Conservation (phyloP, 2,329 filamentous ascomycete genomes). For the Fusarium dlaminii region DNA sequence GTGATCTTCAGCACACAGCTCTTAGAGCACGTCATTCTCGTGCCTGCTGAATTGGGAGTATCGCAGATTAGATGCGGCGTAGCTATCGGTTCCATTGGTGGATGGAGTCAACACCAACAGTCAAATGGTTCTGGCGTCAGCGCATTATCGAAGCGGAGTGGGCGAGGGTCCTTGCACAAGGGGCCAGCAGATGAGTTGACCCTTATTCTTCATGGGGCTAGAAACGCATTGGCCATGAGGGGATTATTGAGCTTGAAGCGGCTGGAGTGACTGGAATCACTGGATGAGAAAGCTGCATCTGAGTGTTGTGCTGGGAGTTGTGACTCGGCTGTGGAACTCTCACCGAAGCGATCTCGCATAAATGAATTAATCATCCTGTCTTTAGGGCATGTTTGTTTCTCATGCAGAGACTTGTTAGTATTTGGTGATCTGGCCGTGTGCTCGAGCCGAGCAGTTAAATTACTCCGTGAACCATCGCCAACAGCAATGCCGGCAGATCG, state of each 20-base stretch:
- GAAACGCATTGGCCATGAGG: slow-evolving; percentile 34
- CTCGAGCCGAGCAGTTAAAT: not conserved
- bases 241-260: slow-evolving; percentile 15
- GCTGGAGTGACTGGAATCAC: not conserved
- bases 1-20: not conserved
- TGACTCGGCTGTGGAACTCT: not conserved
- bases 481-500: slow-evolving; percentile 3
- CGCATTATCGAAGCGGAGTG: slow-evolving; percentile 25
- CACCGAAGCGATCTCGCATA: slow-evolving; percentile 8
- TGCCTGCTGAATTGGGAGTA: slow-evolving; percentile 5
- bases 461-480: not conserved
- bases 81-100: slow-evolving; percentile 22
- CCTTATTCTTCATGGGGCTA: slow-evolving; percentile 7
- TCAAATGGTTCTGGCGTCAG: slow-evolving; percentile 4
- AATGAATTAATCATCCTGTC: not conserved
- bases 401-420: not conserved
- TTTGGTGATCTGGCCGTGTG: not conserved
- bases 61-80: slow-evolving; percentile 30
- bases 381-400: not conserved
- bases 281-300: not conserved
- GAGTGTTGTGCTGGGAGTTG: not conserved
- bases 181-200: slow-evolving; percentile 25
- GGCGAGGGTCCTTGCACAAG: slow-evolving; percentile 21
- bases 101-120: slow-evolving; percentile 1
- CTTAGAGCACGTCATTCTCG: slow-evolving; percentile 19